Conservation (phyloP, 2,329 filamentous ascomycete genomes). For the Lojkania enalia region DNA sequence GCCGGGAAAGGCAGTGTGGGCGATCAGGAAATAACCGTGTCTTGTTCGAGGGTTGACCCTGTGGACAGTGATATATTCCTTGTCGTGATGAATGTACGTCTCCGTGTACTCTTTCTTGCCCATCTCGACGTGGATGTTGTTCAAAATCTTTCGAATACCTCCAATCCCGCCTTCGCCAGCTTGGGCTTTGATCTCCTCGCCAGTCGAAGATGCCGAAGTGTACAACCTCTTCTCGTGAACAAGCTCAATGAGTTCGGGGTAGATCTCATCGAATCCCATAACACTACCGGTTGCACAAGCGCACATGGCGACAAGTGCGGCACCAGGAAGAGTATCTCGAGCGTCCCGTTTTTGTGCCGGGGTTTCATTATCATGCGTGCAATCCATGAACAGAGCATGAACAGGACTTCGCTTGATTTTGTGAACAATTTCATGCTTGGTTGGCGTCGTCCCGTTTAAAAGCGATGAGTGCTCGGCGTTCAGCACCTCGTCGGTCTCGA, state of each 20-base stretch:
- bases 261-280: constrained; percentile 97
- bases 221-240: constrained; percentile 88
- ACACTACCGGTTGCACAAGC: constrained; percentile 92
- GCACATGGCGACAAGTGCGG: constrained; percentile 94
- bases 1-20: constrained; percentile 92
- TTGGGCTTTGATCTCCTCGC: constrained; percentile 61
- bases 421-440: constrained; percentile 67
- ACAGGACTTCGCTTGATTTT: constrained; percentile 86
- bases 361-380: constrained; percentile 97
- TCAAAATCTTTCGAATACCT: constrained; percentile 87
- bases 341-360: constrained; percentile 94
- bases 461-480: constrained; percentile 56
- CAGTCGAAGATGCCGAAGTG: constrained; percentile 71
- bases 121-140: constrained; percentile 94
- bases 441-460: constrained; percentile 35
- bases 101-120: constrained; percentile 93
- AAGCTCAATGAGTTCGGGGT: constrained; percentile 88
- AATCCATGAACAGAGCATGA: constrained; percentile 97
- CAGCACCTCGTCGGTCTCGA: constrained; percentile 86
- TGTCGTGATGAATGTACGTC: constrained; percentile 94
- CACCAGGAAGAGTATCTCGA: constrained; percentile 89
- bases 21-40: constrained; percentile 93
- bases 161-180: constrained; percentile 83
- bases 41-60: constrained; percentile 88
- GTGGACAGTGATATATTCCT: constrained; percentile 95